Conservation (phyloP, 2,329 filamentous ascomycete species). For the Apiospora sp. region DNA sequence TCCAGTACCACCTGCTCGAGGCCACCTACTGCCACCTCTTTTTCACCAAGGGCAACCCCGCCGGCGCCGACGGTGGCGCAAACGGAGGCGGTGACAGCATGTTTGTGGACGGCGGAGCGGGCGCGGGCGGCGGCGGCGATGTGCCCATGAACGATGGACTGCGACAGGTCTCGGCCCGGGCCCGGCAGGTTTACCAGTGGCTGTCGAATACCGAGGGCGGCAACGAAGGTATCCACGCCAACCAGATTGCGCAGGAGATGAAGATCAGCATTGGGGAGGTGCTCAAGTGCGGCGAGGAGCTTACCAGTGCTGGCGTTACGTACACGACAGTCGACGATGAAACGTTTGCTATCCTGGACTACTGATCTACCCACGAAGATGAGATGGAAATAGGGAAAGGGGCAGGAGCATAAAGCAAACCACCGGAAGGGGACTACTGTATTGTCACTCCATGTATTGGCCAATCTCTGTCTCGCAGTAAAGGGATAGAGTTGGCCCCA, state of each 20-base stretch:
- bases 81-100: slow-evolving; percentile 58
- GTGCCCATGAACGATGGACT: slow-evolving; percentile 45
- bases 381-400: neutral
- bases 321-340: slow-evolving; percentile 93
- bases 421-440: neutral
- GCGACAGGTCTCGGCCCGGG: slow-evolving; percentile 60
- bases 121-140: slow-evolving; percentile 47
- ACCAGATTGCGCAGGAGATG: slow-evolving; percentile 74
- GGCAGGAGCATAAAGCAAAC: neutral
- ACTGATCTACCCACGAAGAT: neutral
- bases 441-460: neutral
- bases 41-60: slow-evolving; percentile 71
- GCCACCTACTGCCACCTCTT: slow-evolving; percentile 87
- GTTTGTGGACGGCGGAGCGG: slow-evolving; percentile 62
- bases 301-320: slow-evolving; percentile 76
- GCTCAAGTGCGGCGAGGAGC: slow-evolving; percentile 79
- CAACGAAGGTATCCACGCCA: slow-evolving; percentile 85
- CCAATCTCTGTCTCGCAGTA: neutral
- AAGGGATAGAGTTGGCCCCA: neutral
- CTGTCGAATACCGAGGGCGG: slow-evolving; percentile 73
- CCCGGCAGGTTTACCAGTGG: slow-evolving; percentile 75
- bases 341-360: slow-evolving; percentile 88
- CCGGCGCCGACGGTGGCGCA: slow-evolving; percentile 46
- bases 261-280: slow-evolving; percentile 75
- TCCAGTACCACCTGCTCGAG: slow-evolving; percentile 91